Base-by-base conservation (phyloP, 176 grass and related monocot genomes). In the Melocanna baccifera region DNA sequence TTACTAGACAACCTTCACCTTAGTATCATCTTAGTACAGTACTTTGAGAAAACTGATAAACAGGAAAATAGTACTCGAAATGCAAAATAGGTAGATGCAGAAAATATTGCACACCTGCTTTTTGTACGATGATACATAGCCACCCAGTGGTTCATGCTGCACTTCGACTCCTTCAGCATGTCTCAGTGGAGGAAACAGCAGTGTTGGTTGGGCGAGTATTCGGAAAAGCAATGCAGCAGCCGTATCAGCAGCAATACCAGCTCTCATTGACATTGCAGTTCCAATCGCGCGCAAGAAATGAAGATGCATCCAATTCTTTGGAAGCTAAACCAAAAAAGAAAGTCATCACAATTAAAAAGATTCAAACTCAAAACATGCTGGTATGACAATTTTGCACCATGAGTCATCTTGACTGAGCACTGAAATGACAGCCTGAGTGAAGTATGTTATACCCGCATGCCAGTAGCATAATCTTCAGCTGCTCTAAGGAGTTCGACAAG, bases 401-500 rank as follows among this genome's bases (percentile, higher is more conserved):
- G 36, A 66, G 57, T 19, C 7, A 73, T 81, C 43, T 69, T 71
- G 74, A 67, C 80, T 81, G 53, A 76, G 19, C 65, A 45, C 52
- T 72, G 22, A 62, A 75, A 70, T 29, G 67, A 81, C 39, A 61
- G 47, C 16, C 1, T 77, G 59, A 69, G 13, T 80, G 11, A 39
- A 70, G 73, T 34, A 86, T 71, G 47, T 45, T 73, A 83, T 92
- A 99, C 97, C 93, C 90, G 86, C 93, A 94, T 92, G 81, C 97
- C 93, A 66, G 86, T 89, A 41, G 90, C 90, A 67, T 99, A 99
- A 83, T 99, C 97, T 91, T 99, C 97, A 57, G 93, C 97, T 71
- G 97, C 93, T 87, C 97, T 81, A 82, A 99, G 97, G 79, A 99
- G 97, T 89, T 99, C 97, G 81, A 99, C 97, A 84, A 99, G 91